Evolutionary conservation across 768 basidiomycete species (phyloP).

Genomic region (Dendrothele bispora): DNA sequence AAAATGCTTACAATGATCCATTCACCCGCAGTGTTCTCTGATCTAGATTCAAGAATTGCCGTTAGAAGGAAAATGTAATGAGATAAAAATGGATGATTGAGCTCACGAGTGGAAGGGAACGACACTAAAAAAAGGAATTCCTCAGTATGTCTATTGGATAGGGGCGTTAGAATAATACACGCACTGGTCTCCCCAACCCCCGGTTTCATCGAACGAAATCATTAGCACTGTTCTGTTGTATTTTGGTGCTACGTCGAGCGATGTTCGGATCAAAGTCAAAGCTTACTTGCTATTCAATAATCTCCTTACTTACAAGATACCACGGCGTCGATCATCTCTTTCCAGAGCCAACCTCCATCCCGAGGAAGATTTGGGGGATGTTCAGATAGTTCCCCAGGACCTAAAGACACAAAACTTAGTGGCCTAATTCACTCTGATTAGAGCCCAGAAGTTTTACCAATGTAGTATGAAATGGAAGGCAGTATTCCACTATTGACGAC

Average conservation of each 20-base stretch:
- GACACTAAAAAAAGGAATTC: neutral
- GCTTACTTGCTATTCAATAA: too few species aligned
- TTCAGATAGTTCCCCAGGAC: slow-evolving; percentile 7
- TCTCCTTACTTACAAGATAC: too few species aligned
- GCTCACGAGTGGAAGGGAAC: slow-evolving; percentile 4
- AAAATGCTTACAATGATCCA: slow-evolving; percentile 3
- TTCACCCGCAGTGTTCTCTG: slow-evolving; percentile 1
- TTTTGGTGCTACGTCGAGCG: too few species aligned
- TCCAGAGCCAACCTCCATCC: slow-evolving; percentile 7
- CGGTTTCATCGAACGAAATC: slow-evolving; percentile 6
- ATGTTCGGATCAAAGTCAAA: too few species aligned
- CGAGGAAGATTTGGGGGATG: slow-evolving; percentile 6
- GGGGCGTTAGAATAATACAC: too few species aligned
- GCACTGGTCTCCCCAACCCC: slow-evolving; percentile 6
- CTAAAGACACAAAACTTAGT: neutral
- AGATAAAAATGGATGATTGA: too few species aligned
- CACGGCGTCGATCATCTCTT: slow-evolving; percentile 4
- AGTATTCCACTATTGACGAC: neutral
- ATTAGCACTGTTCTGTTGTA: slow-evolving; percentile 9
- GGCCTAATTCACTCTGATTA: too few species aligned
- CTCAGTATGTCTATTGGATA: too few species aligned
- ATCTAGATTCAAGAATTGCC: neutral
- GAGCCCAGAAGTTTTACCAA: neutral
- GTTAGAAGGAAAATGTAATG: too few species aligned
- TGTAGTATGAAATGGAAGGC: slow-evolving; percentile 7